phyloP scores from a whole-genome alignment of 371 early-diverging fungal genomes.

The Rhizoclosmatium hyalinum region DNA sequence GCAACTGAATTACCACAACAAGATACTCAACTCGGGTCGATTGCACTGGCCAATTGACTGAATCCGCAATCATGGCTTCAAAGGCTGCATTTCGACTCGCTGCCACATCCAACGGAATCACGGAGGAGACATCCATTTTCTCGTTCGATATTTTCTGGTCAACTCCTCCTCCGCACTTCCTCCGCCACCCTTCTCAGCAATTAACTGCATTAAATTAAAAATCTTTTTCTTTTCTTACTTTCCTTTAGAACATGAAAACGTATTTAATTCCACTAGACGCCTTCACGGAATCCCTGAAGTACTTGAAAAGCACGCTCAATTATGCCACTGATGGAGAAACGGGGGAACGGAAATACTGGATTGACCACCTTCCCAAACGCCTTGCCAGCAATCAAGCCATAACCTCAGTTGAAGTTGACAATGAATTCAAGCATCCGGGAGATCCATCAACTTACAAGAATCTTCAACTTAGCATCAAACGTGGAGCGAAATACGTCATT shows the following conservation, averaged over 20 bases:
- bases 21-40: not conserved
- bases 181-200: not conserved
- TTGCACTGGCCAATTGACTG: not conserved
- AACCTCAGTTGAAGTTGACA: not conserved
- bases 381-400: not conserved
- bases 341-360: conserved; percentile 3
- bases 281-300: too few species aligned
- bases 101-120: too few species aligned
- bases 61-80: not conserved
- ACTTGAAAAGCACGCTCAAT: not conserved
- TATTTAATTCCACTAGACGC: too few species aligned
- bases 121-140: too few species aligned
- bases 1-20: not conserved
- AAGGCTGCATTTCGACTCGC: not conserved
- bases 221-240: too few species aligned
- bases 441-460: not conserved
- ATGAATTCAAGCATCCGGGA: conserved; percentile 3
- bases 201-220: not conserved
- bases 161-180: not conserved
- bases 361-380: not conserved
- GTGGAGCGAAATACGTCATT: not conserved
- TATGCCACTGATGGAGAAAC: not conserved
- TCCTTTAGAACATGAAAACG: too few species aligned
- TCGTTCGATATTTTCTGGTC: too few species aligned
- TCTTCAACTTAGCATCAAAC: not conserved